Conservation (phyloP, 163 green algal genomes). For the Scenedesmus sp. region DNA sequence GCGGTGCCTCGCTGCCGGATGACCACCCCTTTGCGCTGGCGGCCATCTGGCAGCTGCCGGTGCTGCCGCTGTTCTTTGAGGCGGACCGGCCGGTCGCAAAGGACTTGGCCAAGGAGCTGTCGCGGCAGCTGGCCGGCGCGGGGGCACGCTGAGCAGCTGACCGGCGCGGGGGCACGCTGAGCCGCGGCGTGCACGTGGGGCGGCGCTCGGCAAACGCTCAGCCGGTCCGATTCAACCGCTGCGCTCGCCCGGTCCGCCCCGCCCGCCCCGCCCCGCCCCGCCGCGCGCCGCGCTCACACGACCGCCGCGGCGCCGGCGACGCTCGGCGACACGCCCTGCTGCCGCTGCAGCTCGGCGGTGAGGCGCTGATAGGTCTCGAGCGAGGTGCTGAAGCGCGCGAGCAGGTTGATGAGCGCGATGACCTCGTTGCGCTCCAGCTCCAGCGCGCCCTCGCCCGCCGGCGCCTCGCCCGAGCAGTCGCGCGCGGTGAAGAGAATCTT, state of each 20-base stretch:
- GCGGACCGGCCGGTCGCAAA: slow-evolving; percentile 51
- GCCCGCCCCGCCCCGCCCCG: too few relatives aligned
- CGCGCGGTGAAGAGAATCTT: slow-evolving; percentile 96
- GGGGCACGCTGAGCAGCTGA: not conserved
- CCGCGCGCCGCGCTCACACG: not conserved
- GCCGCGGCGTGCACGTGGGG: not conserved
- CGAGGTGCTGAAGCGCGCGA: slow-evolving; percentile 58
- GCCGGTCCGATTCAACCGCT: not conserved
- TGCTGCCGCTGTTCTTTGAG: slow-evolving; percentile 57
- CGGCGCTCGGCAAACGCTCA: not conserved
- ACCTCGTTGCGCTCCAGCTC: slow-evolving; percentile 91
- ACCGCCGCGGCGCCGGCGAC: not conserved
- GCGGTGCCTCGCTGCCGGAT: slow-evolving; percentile 5
- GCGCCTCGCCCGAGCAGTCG: slow-evolving; percentile 61
- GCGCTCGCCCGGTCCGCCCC: not conserved
- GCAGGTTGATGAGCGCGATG: slow-evolving; percentile 89
- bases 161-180: not conserved
- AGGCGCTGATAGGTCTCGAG: slow-evolving; percentile 37
- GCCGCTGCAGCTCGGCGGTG: slow-evolving; percentile 1
- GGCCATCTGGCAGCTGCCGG: slow-evolving; percentile 67
- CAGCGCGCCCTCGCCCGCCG: not conserved
- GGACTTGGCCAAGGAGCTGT: slow-evolving; percentile 45
- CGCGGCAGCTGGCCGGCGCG: slow-evolving; percentile 4
- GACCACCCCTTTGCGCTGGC: slow-evolving; percentile 42
- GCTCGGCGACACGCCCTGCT: slow-evolving; percentile 12